Conservation (phyloP, 148 eudicot species). For the Linanthus parryae region DNA sequence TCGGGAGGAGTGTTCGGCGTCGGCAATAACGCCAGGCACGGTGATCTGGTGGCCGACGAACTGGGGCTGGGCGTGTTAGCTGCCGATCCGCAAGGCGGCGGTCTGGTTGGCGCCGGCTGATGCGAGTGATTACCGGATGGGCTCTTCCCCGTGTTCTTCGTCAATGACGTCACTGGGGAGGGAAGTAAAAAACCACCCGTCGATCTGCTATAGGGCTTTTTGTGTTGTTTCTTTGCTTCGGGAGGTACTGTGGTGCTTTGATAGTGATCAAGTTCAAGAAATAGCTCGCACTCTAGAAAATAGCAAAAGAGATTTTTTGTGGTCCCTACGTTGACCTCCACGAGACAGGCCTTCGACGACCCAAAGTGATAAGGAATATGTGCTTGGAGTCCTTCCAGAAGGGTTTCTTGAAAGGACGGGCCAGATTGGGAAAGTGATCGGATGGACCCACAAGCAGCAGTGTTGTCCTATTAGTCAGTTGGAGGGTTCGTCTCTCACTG, state of each 20-base stretch:
- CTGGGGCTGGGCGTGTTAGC: no score
- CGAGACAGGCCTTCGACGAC: not conserved
- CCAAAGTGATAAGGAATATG: conserved; percentile 9
- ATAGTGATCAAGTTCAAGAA: conserved; percentile 30
- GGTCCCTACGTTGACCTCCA: conserved; percentile 28
- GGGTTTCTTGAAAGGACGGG: conserved; percentile 30
- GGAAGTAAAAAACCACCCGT: no score
- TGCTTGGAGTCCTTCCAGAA: conserved; percentile 18
- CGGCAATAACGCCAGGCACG: no score
- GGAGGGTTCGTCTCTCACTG: conserved; percentile 52
- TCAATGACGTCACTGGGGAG: no score
- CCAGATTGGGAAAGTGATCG: no score
- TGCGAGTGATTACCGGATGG: no score
- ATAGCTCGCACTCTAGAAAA: conserved; percentile 42
- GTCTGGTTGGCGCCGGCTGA: no score
- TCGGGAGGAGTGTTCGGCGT: no score
- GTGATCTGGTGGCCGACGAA: no score
- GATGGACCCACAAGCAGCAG: conserved; percentile 23
- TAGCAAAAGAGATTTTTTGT: conserved; percentile 28
- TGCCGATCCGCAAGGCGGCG: no score
- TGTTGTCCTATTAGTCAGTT: conserved; percentile 21
- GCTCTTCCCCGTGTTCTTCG: no score
- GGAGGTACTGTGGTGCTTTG: conserved; percentile 46
- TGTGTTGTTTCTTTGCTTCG: conserved; percentile 56
- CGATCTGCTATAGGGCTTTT: no score